Conservation (phyloP, 148 eudicot genomes). For the Cornus controversa region DNA sequence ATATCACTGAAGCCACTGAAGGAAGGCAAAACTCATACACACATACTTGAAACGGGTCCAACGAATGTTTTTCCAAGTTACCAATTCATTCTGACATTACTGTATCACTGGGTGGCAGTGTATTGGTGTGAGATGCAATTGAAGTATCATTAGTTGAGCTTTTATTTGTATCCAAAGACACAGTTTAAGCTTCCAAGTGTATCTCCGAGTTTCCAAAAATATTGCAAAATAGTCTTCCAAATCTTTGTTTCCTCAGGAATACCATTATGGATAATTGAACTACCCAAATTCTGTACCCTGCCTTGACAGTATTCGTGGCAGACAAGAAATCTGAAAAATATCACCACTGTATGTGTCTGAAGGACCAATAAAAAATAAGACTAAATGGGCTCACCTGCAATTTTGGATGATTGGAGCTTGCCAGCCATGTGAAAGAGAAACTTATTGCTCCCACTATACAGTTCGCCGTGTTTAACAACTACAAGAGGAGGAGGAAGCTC, state of each 20-base stretch:
- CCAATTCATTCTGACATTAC: background rate
- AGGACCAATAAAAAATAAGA: background rate
- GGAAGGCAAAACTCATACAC: too few species aligned
- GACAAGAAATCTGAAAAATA: background rate
- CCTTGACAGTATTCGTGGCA: background rate
- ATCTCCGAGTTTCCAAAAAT: background rate
- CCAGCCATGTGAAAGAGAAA: slow-evolving; percentile 41
- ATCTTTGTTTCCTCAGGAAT: background rate
- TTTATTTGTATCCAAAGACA: too few species aligned
- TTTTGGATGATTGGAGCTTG: slow-evolving; percentile 39
- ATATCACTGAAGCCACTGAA: too few species aligned
- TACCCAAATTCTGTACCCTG: background rate
- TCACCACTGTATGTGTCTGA: background rate
- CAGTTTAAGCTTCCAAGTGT: too few species aligned
- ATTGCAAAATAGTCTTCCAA: background rate
- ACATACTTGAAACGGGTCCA: background rate
- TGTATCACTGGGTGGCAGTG: too few species aligned
- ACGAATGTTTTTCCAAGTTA: background rate
- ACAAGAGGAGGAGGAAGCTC: slow-evolving; percentile 18
- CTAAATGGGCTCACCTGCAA: slow-evolving; percentile 29
- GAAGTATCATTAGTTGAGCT: too few species aligned
- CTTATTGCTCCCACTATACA: slow-evolving; percentile 38
- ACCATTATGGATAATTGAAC: background rate
- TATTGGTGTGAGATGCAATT: too few species aligned
- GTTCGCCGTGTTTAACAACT: slow-evolving; percentile 42